Conservation (phyloP, 805 yeast genomes). For the Candida hispaniensis region DNA sequence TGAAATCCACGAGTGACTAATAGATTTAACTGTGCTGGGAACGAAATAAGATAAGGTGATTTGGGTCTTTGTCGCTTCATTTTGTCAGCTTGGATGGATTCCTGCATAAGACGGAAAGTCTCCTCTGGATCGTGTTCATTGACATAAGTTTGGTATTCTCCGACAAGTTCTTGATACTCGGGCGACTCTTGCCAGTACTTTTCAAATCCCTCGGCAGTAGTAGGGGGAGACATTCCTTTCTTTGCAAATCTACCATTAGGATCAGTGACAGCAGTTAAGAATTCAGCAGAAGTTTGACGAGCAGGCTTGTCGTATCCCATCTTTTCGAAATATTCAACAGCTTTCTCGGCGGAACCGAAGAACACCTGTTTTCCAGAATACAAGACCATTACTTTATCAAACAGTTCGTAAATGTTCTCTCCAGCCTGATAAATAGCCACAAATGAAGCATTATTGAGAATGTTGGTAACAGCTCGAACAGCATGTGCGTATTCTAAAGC, state of each 20-base stretch:
- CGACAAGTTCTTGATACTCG: slow-evolving; percentile 33
- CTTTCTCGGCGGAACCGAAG: slow-evolving; percentile 48
- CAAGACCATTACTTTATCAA: slow-evolving; percentile 51
- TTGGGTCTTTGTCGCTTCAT: slow-evolving; percentile 30
- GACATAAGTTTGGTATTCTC: slow-evolving; percentile 39
- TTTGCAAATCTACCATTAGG: slow-evolving; percentile 58
- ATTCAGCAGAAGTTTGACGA: slow-evolving; percentile 62
- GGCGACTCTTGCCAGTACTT: slow-evolving; percentile 45
- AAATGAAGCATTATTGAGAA: slow-evolving; percentile 44
- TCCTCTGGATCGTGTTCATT: slow-evolving; percentile 25
- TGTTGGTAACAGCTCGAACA: slow-evolving; percentile 48
- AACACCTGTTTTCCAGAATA: slow-evolving; percentile 53
- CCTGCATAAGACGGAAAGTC: slow-evolving; percentile 30
- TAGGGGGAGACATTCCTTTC: too few species aligned
- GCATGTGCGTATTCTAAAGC: slow-evolving; percentile 66
- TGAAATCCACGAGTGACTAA: slow-evolving; percentile 45
- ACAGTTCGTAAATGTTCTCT: slow-evolving; percentile 51
- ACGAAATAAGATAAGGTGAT: slow-evolving; percentile 38
- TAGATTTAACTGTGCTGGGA: slow-evolving; percentile 39
- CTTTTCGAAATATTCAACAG: slow-evolving; percentile 45
- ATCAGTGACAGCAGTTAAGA: slow-evolving; percentile 57
- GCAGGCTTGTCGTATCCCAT: slow-evolving; percentile 59
- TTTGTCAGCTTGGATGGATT: slow-evolving; percentile 33
- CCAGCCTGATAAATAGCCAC: slow-evolving; percentile 65
- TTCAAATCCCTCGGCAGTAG: slow-evolving; percentile 52